These are phyloP conservation scores for Chaetomium cochliodes DNA, from an alignment of 495 filamentous ascomycete species.

Conservation along the genomic window DNA sequence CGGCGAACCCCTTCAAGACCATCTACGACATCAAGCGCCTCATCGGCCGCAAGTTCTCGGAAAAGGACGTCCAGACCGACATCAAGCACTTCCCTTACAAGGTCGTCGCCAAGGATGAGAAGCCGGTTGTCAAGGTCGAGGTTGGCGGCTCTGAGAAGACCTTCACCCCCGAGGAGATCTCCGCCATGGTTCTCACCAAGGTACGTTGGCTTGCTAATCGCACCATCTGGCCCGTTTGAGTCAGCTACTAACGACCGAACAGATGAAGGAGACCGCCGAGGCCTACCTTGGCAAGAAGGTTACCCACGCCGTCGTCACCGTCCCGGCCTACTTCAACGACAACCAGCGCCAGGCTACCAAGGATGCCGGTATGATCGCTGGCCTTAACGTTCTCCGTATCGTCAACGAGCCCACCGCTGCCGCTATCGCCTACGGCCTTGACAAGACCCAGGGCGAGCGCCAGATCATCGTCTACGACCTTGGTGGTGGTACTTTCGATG, in stretches of 20 bases:
- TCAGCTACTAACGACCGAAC: constrained; percentile 15
- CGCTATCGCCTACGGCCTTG: constrained; percentile 83
- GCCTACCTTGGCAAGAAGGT: constrained; percentile 92
- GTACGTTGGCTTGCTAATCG: constrained; percentile 13
- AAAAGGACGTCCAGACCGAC: constrained; percentile 81
- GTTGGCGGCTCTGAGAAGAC: constrained; percentile 70
- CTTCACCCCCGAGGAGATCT: constrained; percentile 85
- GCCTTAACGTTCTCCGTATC: constrained; percentile 94
- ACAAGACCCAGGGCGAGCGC: constrained; percentile 81
- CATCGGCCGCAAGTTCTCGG: constrained; percentile 84
- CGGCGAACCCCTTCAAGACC: constrained; percentile 83
- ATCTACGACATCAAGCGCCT: constrained; percentile 94
- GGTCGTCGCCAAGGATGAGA: constrained; percentile 76
- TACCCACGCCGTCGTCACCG: constrained; percentile 94
- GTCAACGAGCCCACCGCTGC: constrained; percentile 94
- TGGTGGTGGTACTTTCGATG: constrained; percentile 99
- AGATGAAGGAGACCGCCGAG: constrained; percentile 96
- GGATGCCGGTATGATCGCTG: constrained; percentile 92
- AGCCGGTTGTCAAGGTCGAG: constrained; percentile 76
- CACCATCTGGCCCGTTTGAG: not conserved
- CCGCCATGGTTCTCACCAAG: constrained; percentile 83
- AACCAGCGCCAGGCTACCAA: constrained; percentile 98
- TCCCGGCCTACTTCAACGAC: constrained; percentile 99
- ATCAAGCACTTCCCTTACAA: constrained; percentile 91
- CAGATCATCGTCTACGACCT: constrained; percentile 98